Evolutionary conservation across 441 rosid species (phyloP), one percentile per base, ranked within the genome.

Genomic region (Populus hybrid): DNA sequence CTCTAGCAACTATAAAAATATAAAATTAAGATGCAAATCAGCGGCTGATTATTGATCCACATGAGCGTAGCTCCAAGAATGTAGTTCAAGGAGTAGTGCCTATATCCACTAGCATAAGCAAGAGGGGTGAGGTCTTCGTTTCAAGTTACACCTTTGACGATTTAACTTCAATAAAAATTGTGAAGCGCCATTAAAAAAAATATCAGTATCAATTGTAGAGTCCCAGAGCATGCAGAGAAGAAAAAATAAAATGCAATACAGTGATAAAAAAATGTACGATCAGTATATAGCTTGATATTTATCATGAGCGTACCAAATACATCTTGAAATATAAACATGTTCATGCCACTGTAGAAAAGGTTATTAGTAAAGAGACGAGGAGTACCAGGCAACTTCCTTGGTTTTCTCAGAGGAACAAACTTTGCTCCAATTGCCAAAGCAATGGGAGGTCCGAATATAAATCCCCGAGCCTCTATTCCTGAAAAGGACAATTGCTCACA

Each of bases 391-490:
- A 96, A 68, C 79, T 96, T 96, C 85, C 80, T 90, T 66, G 98
- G 98, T 86, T 96, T 96, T 46, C 98, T 90, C 71, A 94, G 67
- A 46, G 98, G 98, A 78, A 96, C 98, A 73, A 94, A 96, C 87
- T 96, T 96, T 35, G 98, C 98, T 77, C 98, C 98, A 70, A 94
- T 96, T 12, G 97, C 99, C 89, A 94, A 83, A 18, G 99, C 99
- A 40, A 94, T 94, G 59, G 99, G 92, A 82, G 97, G 95, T 75
- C 98, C 99, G 70, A 96, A 94, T n/a, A 96, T 83, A 78, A 96
- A 96, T 59, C 99, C 99, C 9, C 98, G 89, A 57, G 99, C 98
- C 85, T 96, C 99, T 74, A 96, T 90, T 72, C 99, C 99, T 96
- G 94, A 67, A 72, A 73, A 72, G 63, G 14, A 78, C 71, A 59